Base-by-base conservation (phyloP, 257 asterid genomes). In the Plantago elongata region DNA sequence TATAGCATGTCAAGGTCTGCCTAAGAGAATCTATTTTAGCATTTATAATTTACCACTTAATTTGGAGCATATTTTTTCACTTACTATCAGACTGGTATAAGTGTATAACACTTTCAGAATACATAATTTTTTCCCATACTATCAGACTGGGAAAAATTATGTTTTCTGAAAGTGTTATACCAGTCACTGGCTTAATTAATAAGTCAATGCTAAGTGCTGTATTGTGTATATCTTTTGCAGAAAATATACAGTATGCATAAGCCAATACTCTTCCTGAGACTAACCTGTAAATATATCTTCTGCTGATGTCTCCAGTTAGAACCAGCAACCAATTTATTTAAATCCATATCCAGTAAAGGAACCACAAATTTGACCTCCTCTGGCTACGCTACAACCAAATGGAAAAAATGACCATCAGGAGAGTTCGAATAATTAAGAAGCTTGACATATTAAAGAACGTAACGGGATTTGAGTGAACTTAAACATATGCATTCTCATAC, bases 351-450 rank as follows among this genome's bases (percentile, higher is more conserved):
- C 77, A 87, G 74, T 63, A 93, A 74, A 7, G 97, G 97, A 58
- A 93, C 84, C 6, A 95, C 83, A 78, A 93, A 89, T 69, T 84
- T 89, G 45, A 81, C 99, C 89, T 93, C 99, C 71, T 83, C 96
- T 16, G 88, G 82, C 97, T 88, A 83, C 82, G 55, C 77, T 72
- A 76, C 70, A 76, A 77, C 68, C 54, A 58, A 81, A 75, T 67
- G 83, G 85, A 67, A 74, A 22, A 71, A 75, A 67, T 37, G 50
- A 69, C 74, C 78, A 78, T 49, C 50, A 59, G 30, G 45, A 44
- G 60, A 57, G 73, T 78, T 75, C 74, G 72, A 67, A 64, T 62
- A 60, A 47, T n/a, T 49, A 34, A 68, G 65, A 51, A 62, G 30
- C 60, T 55, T 68, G 58, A 37, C 44, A 67, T 22, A 57, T 42